Conservation (phyloP, 2,329 filamentous ascomycete species). For the Graphilbum fragrans region DNA sequence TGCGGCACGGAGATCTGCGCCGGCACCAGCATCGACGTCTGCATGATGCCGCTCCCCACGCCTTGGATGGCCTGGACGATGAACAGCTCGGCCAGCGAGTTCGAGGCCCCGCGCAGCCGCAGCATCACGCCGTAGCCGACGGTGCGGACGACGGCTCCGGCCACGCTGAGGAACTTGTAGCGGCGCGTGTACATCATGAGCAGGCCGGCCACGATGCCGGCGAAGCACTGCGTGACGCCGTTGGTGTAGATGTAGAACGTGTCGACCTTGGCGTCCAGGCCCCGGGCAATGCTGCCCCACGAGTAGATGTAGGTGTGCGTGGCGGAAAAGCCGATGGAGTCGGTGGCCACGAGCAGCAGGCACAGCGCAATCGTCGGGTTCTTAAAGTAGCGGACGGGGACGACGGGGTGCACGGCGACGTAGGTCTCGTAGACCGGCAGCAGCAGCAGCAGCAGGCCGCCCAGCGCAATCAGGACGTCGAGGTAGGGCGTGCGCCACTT, state of each 20-base stretch:
- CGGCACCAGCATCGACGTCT: conserved; percentile 27
- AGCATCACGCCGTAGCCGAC: conserved; percentile 26
- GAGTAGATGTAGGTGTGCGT: conserved; percentile 7
- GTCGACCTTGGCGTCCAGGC: conserved; percentile 2
- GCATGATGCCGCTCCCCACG: conserved; percentile 31
- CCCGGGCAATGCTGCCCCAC: conserved; percentile 6
- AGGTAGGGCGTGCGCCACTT: conserved; percentile 33
- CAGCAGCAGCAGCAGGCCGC: conserved; percentile 23
- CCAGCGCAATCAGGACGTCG: conserved; percentile 29
- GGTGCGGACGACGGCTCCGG: conserved; percentile 5
- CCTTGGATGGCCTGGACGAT: conserved; percentile 35
- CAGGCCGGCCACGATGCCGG: conserved; percentile 6
- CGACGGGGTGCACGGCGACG: conserved; percentile 28
- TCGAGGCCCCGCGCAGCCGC: conserved; percentile 29
- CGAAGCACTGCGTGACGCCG: conserved; percentile 5
- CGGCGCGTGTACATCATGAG: conserved; percentile 4
- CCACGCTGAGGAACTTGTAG: conserved; percentile 8
- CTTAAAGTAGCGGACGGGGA: conserved; percentile 31
- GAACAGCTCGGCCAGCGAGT: conserved; percentile 31
- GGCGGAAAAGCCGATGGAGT: conserved; percentile 5
- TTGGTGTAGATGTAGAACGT: conserved; percentile 6
- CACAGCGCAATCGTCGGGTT: conserved; percentile 27
- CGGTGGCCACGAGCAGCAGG: conserved; percentile 21
- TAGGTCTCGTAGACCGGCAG: conserved; percentile 34
- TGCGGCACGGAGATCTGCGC: conserved; percentile 13